phyloP scores from a whole-genome alignment of 192 early-diverging fungal genomes.

The Phycomyces nitens region DNA sequence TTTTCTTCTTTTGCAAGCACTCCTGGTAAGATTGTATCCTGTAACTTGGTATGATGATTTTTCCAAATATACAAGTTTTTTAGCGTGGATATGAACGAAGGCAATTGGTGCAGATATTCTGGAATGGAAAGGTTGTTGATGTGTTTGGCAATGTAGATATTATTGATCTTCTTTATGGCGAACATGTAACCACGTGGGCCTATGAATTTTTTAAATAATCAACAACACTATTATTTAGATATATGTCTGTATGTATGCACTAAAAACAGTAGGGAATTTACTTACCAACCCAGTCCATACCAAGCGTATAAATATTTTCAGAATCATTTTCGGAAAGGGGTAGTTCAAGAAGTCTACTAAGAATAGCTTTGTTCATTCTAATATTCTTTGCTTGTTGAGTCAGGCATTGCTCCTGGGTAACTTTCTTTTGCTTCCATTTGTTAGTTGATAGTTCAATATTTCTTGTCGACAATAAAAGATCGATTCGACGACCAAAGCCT shows the following conservation, averaged over 20 bases:
- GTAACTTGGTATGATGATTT: constrained; percentile 17
- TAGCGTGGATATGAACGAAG: constrained; percentile 13
- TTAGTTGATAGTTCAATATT: constrained; percentile 18
- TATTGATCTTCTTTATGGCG: constrained; percentile 11
- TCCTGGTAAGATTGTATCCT: constrained; percentile 15
- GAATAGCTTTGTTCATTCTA: constrained; percentile 21
- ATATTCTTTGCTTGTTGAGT: constrained; percentile 17
- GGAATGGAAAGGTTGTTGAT: constrained; percentile 15
- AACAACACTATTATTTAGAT: constrained; percentile 13
- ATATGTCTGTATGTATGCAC: constrained; percentile 8
- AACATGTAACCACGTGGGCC: constrained; percentile 18
- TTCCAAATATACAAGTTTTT: constrained; percentile 17
- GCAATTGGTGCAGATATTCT: constrained; percentile 16
- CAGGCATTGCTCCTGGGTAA: constrained; percentile 12
- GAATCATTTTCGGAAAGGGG: constrained; percentile 13
- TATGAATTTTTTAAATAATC: constrained; percentile 15
- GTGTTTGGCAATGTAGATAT: constrained; percentile 13
- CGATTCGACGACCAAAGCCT: constrained; percentile 14
- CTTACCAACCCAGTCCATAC: constrained; percentile 19
- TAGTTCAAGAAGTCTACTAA: constrained; percentile 13
- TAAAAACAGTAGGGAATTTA: constrained; percentile 12
- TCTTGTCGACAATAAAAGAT: constrained; percentile 17
- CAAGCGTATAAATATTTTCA: constrained; percentile 11
- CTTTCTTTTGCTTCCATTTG: constrained; percentile 11
- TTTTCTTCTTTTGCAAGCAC: constrained; percentile 12